phyloP scores from a whole-genome alignment of 2,329 filamentous ascomycete genomes.

The Phaeomoniella chlamydospora region DNA sequence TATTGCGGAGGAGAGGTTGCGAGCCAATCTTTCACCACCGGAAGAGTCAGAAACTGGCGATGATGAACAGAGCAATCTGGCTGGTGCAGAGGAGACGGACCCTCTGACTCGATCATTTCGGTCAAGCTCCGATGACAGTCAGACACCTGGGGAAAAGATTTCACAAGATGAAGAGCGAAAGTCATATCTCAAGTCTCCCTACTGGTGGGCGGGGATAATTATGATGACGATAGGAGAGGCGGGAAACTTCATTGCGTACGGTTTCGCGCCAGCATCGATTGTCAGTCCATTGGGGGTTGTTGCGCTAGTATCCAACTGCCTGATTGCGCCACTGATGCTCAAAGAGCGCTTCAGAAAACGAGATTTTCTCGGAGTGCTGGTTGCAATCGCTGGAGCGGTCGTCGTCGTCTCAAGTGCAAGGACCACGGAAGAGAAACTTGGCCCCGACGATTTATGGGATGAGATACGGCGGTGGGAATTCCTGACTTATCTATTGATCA shows the following conservation, averaged over 20 bases:
- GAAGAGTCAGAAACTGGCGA: constrained; percentile 5
- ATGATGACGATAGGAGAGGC: constrained; percentile 87
- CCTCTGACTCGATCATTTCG: constrained; percentile 17
- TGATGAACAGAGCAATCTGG: constrained; percentile 5
- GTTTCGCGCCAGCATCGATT: constrained; percentile 93
- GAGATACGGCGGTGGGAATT: constrained; percentile 82
- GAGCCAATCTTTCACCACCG: constrained; percentile 4
- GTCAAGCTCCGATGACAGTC: constrained; percentile 22
- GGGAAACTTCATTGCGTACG: constrained; percentile 94
- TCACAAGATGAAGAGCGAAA: constrained; percentile 34
- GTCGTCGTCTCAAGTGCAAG: constrained; percentile 87
- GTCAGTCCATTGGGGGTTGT: constrained; percentile 96
- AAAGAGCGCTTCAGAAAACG: constrained; percentile 76
- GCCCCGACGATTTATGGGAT: constrained; percentile 77
- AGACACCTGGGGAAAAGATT: constrained; percentile 21
- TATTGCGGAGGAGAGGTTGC: constrained; percentile 7
- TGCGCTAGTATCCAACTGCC: constrained; percentile 86
- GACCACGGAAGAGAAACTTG: constrained; percentile 76
- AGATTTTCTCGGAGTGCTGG: constrained; percentile 76
- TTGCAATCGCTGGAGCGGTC: constrained; percentile 77
- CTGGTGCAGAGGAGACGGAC: constrained; percentile 28
- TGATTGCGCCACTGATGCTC: constrained; percentile 88
- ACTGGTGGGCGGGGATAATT: constrained; percentile 91
- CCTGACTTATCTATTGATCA: constrained; percentile 75
- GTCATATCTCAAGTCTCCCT: constrained; percentile 76